A percentile compares a stretch with the other conserved stretches of the same genome.
Evolutionary conservation across 257 asterid species (phyloP).

Genomic region (Dorcoceras hygrometricum): DNA sequence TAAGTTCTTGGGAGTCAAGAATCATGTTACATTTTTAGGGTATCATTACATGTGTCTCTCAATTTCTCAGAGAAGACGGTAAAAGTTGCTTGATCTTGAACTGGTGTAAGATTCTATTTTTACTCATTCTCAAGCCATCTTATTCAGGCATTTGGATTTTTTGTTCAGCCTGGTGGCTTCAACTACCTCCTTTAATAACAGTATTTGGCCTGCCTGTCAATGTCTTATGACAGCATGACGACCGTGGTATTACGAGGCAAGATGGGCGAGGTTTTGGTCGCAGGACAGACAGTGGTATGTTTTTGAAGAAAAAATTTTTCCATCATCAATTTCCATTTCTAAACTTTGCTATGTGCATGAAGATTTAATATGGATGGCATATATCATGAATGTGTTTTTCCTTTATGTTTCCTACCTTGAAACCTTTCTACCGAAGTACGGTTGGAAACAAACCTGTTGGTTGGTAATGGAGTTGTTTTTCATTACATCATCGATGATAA

Average conservation of each 20-base stretch:
- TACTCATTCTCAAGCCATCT: slow-evolving; percentile 20
- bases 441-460: not conserved
- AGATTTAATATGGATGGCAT: not conserved
- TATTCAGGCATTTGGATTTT: slow-evolving; percentile 39
- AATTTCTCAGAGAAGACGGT: not conserved
- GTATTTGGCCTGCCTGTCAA: slow-evolving; percentile 79
- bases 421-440: slow-evolving; percentile 5
- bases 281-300: slow-evolving; percentile 55
- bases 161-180: slow-evolving; percentile 57
- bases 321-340: not conserved
- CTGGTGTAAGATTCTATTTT: slow-evolving; percentile 1
- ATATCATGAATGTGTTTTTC: slow-evolving; percentile 10
- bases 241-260: slow-evolving; percentile 68
- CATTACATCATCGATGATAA: not conserved
- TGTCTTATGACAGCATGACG: slow-evolving; percentile 95
- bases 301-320: slow-evolving; percentile 1
- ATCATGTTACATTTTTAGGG: slow-evolving; percentile 3
- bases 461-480: not conserved
- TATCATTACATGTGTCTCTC: slow-evolving; percentile 4
- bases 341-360: not conserved
- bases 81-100: not conserved
- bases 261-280: slow-evolving; percentile 57
- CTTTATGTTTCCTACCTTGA: not conserved
- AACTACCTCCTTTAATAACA: slow-evolving; percentile 57
- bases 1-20: not conserved